Percentiles rank a stretch among this genome's conserved stretches.
Conservation (phyloP, 169 alveolate genomes). For the Cryptosporidium viatorum region DNA sequence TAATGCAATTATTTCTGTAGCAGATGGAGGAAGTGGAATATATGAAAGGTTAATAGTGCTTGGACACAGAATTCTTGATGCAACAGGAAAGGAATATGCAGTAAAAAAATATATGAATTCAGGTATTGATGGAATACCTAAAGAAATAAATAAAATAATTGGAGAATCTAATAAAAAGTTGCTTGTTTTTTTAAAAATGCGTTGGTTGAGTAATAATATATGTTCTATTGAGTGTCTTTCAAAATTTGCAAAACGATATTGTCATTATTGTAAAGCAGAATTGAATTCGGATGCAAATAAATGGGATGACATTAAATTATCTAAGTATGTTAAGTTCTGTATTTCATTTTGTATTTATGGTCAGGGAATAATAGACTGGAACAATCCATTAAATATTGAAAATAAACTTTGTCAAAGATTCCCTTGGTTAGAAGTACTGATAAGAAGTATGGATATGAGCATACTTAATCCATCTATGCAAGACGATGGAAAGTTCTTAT, state of each 20-base stretch:
- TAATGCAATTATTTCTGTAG: constrained; percentile 69
- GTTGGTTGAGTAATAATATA: constrained; percentile 39
- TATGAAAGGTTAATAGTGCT: constrained; percentile 62
- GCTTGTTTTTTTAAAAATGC: constrained; percentile 63
- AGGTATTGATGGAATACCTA: constrained; percentile 59
- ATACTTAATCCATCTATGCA: constrained; percentile 37
- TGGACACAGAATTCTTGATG: constrained; percentile 57
- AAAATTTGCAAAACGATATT: constrained; percentile 49
- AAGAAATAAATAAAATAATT: constrained; percentile 13
- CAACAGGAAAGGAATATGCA: constrained; percentile 70
- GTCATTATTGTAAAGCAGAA: constrained; percentile 71
- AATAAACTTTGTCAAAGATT: constrained; percentile 41
- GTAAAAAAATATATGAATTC: constrained; percentile 46
- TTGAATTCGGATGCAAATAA: constrained; percentile 11
- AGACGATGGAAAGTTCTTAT: constrained; percentile 37
- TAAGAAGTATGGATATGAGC: constrained; percentile 61
- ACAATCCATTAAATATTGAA: constrained; percentile 49
- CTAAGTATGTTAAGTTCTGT: constrained; percentile 62
- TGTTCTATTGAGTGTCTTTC: constrained; percentile 36
- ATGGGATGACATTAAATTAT: constrained; percentile 38
- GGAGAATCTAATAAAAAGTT: constrained; percentile 46
- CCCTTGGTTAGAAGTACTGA: constrained; percentile 53
- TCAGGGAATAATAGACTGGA: constrained; percentile 65
- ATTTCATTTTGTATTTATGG: constrained; percentile 66
- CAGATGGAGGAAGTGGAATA: constrained; percentile 76